Evolutionary conservation across 768 basidiomycete species (phyloP).

Genomic region (Boletus vinaceobasis): DNA sequence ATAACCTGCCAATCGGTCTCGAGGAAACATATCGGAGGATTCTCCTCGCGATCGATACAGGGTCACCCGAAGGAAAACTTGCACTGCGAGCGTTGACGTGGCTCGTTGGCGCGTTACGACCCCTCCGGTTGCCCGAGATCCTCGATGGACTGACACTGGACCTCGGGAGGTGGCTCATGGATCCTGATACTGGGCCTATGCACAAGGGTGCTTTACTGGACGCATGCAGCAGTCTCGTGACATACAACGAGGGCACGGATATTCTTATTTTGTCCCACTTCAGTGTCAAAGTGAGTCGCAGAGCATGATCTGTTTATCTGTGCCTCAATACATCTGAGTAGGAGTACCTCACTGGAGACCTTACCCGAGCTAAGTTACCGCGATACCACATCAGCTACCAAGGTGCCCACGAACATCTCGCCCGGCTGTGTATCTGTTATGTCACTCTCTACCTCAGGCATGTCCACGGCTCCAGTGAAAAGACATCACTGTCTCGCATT

Average conservation of each 20-base stretch:
- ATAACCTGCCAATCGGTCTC: slow-evolving; percentile 15
- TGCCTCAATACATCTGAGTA: not conserved
- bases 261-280: not conserved
- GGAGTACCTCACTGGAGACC: slow-evolving; percentile 14
- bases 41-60: slow-evolving; percentile 8
- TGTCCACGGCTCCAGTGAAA: not conserved
- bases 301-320: not conserved
- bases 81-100: slow-evolving; percentile 12
- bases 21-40: slow-evolving; percentile 23
- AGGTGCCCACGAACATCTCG: slow-evolving; percentile 6
- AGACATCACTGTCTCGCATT: not conserved
- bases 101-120: slow-evolving; percentile 17
- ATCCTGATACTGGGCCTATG: slow-evolving; percentile 6
- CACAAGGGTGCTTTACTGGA: slow-evolving; percentile 8
- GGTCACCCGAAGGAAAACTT: not conserved
- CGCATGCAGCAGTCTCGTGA: slow-evolving; percentile 15
- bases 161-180: not conserved
- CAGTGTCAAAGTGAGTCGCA: slow-evolving; percentile 17
- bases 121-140: slow-evolving; percentile 11
- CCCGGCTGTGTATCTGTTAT: slow-evolving; percentile 3
- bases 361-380: not conserved
- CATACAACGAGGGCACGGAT: slow-evolving; percentile 6
- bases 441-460: not conserved
- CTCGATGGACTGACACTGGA: slow-evolving; percentile 15
- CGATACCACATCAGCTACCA: slow-evolving; percentile 4